phyloP scores from a whole-genome alignment of 495 filamentous ascomycete species.

The Penicillium odoratum region DNA sequence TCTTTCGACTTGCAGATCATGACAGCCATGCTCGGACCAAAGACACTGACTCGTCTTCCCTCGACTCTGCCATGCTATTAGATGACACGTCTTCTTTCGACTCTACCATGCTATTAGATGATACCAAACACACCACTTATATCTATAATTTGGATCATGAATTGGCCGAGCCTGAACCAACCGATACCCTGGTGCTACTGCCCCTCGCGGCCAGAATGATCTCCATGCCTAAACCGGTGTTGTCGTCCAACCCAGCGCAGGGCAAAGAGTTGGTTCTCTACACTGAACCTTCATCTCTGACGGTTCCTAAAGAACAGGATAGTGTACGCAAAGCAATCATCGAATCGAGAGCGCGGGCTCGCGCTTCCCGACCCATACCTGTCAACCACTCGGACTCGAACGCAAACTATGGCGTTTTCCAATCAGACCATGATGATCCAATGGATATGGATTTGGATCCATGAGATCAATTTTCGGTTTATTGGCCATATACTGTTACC shows the following conservation, averaged over 20 bases:
- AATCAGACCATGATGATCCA: slow-evolving; percentile 1
- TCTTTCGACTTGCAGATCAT: slow-evolving; percentile 26
- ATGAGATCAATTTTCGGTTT: not conserved
- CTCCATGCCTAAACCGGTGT: slow-evolving; percentile 66
- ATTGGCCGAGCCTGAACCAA: slow-evolving; percentile 61
- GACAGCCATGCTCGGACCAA: slow-evolving; percentile 18
- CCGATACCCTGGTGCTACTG: slow-evolving; percentile 67
- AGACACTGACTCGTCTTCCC: slow-evolving; percentile 34
- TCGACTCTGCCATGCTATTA: slow-evolving; percentile 66
- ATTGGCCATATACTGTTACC: not conserved
- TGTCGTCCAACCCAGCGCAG: slow-evolving; percentile 46
- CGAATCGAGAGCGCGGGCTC: slow-evolving; percentile 69
- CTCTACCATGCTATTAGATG: slow-evolving; percentile 78
- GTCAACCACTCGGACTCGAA: not conserved
- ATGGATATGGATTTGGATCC: slow-evolving; percentile 9
- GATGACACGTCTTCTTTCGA: slow-evolving; percentile 49
- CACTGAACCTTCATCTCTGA: slow-evolving; percentile 69
- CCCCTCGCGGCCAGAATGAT: slow-evolving; percentile 78
- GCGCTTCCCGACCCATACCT: slow-evolving; percentile 6
- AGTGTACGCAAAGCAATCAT: slow-evolving; percentile 83
- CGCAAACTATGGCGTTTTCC: not conserved
- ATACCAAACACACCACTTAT: slow-evolving; percentile 83
- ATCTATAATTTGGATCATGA: slow-evolving; percentile 89
- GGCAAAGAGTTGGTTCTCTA: slow-evolving; percentile 77
- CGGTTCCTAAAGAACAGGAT: slow-evolving; percentile 70